Conservation (phyloP, 176 grass and related monocot species). For the Oryza officinalis region DNA sequence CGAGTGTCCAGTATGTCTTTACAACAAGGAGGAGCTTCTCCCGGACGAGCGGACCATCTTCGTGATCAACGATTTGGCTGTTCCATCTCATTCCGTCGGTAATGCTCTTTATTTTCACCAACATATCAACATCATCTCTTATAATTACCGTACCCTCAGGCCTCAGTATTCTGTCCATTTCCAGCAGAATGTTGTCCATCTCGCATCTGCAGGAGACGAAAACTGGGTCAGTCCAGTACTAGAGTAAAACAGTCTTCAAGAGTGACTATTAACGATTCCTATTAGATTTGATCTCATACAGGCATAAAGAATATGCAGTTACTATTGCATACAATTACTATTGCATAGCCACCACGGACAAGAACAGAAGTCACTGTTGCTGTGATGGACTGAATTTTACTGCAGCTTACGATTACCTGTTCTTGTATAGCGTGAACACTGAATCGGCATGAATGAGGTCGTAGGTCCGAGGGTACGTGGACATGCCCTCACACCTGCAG, state of each 20-base stretch:
- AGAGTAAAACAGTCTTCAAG: neutral
- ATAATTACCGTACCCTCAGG: constrained; percentile 86
- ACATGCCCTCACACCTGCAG: constrained; percentile 93
- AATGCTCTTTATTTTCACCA: constrained; percentile 86
- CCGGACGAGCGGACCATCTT: constrained; percentile 83
- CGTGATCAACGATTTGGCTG: constrained; percentile 90
- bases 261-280: neutral
- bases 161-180: constrained; percentile 93
- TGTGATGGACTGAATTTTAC: neutral
- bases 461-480: constrained; percentile 92
- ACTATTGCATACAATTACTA: neutral
- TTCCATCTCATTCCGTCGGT: constrained; percentile 87
- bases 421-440: constrained; percentile 74
- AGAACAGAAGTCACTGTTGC: neutral
- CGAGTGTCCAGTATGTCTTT: constrained; percentile 86
- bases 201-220: constrained; percentile 56
- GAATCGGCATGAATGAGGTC: constrained; percentile 87
- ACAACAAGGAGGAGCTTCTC: constrained; percentile 93
- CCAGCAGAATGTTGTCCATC: constrained; percentile 75
- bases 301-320: neutral
- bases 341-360: neutral
- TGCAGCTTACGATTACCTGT: constrained; percentile 53
- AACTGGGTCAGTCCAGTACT: neutral
- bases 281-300: neutral
- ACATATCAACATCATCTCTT: constrained; percentile 79